Base-by-base conservation (phyloP, 2,329 filamentous ascomycete genomes). In the Alternaria conjuncta region DNA sequence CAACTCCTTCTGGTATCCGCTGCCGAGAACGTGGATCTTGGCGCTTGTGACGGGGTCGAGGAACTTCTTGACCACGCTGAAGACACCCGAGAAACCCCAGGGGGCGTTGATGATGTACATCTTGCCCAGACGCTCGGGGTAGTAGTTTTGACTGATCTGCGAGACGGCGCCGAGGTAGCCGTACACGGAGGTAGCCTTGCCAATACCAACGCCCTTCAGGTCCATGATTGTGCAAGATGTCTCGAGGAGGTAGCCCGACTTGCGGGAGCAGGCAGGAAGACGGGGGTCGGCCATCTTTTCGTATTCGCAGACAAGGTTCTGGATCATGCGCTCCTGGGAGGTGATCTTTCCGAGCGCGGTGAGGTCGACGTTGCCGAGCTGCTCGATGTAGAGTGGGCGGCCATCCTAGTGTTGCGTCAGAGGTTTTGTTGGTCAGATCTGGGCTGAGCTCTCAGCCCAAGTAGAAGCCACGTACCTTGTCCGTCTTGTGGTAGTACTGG, bases 141-240 rank as follows among this genome's bases (percentile, higher is more conserved):
- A 99, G 89, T 98, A 97, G 88, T 98, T 97, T 84, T 98, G 96
- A 69, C 93, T 97, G 83, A 99, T 92, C 80, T 85, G 90, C 32
- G 93, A 96, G 49, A 93, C 94, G 79, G 91, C 88, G 75, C 89
- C 89, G 72, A 99, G 88, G 84, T 97, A 98, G 58, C 89, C 87
- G 85, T 96, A 97, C 62, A 97, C 95, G 65, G 91, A 91, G 66
- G 89, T 87, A 46, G 93, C 90, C 82, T 92, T 96, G 79, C 86
- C 87, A 73, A 98, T 84, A 63, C 93, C 93, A 23, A 99, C 94
- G 66, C 94, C 94, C 86, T 97, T 97, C 81, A 97, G 87, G 82
- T 99, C 96, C 91, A 98, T 96, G 83, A 99, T 94, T 69, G 92
- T 95, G 89, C 96, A 98, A 86, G 93, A 97, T 23, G 96, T 99